phyloP scores from a whole-genome alignment of 208 protist species.

The Phytomonas sp. region DNA sequence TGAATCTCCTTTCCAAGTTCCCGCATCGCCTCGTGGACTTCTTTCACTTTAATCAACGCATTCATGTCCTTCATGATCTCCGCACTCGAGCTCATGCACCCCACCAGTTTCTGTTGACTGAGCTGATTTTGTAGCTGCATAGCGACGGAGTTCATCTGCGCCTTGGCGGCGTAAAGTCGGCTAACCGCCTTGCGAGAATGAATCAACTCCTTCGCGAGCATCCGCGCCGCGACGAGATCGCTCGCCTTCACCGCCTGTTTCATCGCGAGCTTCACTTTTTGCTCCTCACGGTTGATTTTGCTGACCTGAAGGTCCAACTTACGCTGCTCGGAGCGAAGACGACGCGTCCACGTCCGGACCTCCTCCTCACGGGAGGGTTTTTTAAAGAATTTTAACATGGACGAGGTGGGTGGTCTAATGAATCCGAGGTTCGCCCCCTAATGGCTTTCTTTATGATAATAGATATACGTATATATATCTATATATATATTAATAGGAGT shows the following conservation, averaged over 20 bases:
- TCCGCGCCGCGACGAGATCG: constrained; percentile 59
- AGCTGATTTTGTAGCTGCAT: constrained; percentile 87
- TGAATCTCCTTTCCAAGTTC: constrained; percentile 80
- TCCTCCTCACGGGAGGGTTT: constrained; percentile 34
- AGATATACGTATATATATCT: background rate
- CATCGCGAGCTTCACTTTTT: constrained; percentile 72
- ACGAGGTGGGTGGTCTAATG: background rate
- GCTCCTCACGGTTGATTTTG: constrained; percentile 78
- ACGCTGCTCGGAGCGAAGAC: constrained; percentile 67
- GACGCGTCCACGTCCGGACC: constrained; percentile 64
- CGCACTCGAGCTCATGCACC: constrained; percentile 52
- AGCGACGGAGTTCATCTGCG: constrained; percentile 85
- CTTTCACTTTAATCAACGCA: constrained; percentile 58
- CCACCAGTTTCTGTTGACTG: constrained; percentile 68
- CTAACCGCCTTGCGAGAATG: constrained; percentile 65
- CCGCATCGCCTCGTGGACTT: constrained; percentile 76
- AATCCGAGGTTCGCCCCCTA: background rate
- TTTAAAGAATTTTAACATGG: constrained; percentile 50
- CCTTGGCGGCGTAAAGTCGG: constrained; percentile 81
- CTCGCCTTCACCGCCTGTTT: constrained; percentile 75
- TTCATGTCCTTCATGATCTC: constrained; percentile 89
- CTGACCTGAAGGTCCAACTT: constrained; percentile 76
- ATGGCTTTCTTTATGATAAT: background rate
- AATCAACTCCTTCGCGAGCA: constrained; percentile 82
- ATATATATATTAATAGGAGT: background rate